Evolutionary conservation across 345 rosid genomes (phyloP), one percentile per base, ranked within the genome.

Genomic region (Dovyalis caffra): DNA sequence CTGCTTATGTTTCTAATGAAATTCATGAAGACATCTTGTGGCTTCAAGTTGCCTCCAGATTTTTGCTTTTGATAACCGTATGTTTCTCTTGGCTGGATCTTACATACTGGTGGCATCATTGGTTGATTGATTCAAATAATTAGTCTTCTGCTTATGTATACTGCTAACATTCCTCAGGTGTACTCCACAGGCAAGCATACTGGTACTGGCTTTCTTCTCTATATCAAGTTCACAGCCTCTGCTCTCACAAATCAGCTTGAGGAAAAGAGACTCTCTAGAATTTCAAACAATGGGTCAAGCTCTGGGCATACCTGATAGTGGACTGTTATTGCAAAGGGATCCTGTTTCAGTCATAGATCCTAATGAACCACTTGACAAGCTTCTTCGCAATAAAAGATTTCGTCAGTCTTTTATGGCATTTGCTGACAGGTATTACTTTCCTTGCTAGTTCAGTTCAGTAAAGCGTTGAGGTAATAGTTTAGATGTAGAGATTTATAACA

Each of bases 401-500:
- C 94, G 93, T 16, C 85, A 86, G 53, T 94, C 98, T 8, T 89
- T 94, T 84, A 88, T 90, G 93, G 96, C 87, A 47, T 94, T 94
- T 34, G 98, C 97, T 2, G 96, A 90, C 82, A 94, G 98, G 98
- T 94, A 67, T 72, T n/a, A n/a, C n/a, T n/a, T n/a, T n/a, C n/a
- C n/a, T n/a, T n/a, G n/a, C n/a, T n/a, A n/a, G n/a, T n/a, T 43
- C 14, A 43, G 49, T 43, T 16, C 12, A 14, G 15, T 18, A 16
- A 11, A 11, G 12, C 4, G 12, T 18, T 43, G 49, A 18, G 15
- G 18, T 11, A 43, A 43, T 43, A 2, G 15, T 43, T 43, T 43
- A 43, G 49, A 43, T 43, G 49, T 43, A 14, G 49, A 43, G 49
- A 43, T 43, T 43, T 43, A 43, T 43, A 43, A 43, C 18, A 14